phyloP scores from a whole-genome alignment of 805 yeast species.

The Candida namnaoensis region DNA sequence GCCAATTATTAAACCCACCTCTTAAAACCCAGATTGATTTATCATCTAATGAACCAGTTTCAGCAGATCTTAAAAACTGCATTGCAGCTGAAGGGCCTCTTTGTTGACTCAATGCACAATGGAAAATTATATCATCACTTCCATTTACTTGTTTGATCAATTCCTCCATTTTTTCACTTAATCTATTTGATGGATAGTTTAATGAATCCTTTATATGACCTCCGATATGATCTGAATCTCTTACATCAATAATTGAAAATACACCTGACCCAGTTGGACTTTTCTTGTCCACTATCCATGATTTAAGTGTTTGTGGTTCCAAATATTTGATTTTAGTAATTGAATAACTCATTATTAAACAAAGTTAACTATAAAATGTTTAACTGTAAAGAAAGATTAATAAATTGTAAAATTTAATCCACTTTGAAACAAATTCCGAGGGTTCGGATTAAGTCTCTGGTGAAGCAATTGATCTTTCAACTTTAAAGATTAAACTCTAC shows the following conservation, averaged over 20 bases:
- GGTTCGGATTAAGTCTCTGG: too few species aligned
- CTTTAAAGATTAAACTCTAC: too few species aligned
- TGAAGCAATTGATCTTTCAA: too few species aligned
- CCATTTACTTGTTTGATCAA: constrained; percentile 6
- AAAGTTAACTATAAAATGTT: too few species aligned
- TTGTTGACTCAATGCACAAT: constrained; percentile 86
- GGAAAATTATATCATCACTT: constrained; percentile 61
- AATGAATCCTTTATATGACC: constrained; percentile 54
- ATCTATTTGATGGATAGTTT: constrained; percentile 42
- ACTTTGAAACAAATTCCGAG: too few species aligned
- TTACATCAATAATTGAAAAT: constrained; percentile 67
- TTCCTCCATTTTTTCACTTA: constrained; percentile 27
- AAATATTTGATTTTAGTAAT: constrained; percentile 38
- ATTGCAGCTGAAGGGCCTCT: constrained; percentile 86
- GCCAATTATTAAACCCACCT: constrained; percentile 91
- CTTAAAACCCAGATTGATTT: constrained; percentile 59
- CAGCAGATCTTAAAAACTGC: constrained; percentile 33
- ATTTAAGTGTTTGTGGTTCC: constrained; percentile 32
- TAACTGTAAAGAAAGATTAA: too few species aligned
- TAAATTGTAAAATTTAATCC: too few species aligned
- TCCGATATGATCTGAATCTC: constrained; percentile 78
- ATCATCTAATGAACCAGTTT: constrained; percentile 15
- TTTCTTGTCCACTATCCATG: constrained; percentile 30
- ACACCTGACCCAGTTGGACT: constrained; percentile 28
- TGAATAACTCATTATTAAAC: constrained; percentile 11